Conservation (phyloP, 768 basidiomycete species). For the Neoboletus brunneissimus region DNA sequence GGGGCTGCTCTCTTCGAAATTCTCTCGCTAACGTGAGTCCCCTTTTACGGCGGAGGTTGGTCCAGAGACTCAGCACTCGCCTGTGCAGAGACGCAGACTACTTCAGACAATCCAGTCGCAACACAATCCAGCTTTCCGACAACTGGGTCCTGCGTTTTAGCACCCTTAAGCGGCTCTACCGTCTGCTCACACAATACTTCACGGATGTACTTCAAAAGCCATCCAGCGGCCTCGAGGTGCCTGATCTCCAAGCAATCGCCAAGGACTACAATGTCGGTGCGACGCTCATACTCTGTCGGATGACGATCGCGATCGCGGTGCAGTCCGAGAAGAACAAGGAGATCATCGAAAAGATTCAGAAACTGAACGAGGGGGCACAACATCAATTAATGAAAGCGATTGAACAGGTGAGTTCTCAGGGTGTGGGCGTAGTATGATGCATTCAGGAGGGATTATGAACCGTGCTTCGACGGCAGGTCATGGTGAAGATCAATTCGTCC, state of each 20-base stretch:
- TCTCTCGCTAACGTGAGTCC: conserved; percentile 68
- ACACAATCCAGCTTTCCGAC: conserved; percentile 63
- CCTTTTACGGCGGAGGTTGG: not conserved
- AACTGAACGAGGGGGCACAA: conserved; percentile 78
- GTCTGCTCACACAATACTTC: conserved; percentile 87
- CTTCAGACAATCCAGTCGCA: conserved; percentile 63
- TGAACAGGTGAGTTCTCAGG: conserved; percentile 65
- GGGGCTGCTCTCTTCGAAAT: conserved; percentile 75
- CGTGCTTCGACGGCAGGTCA: conserved; percentile 47
- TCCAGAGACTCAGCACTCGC: conserved; percentile 3
- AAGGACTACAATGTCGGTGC: conserved; percentile 67
- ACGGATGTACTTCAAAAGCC: conserved; percentile 81
- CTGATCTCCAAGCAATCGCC: conserved; percentile 82
- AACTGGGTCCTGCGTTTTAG: conserved; percentile 90
- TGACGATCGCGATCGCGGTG: conserved; percentile 83
- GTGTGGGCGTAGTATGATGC: not conserved
- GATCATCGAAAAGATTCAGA: conserved; percentile 87
- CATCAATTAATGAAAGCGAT: conserved; percentile 91
- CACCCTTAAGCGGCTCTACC: conserved; percentile 78
- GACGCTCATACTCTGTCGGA: conserved; percentile 70
- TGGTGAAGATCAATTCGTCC: conserved; percentile 63
- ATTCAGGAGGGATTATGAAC: conserved; percentile 1
- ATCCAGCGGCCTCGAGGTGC: conserved; percentile 75
- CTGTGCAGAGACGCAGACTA: conserved; percentile 67
- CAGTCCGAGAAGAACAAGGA: conserved; percentile 87